A percentile compares a stretch with the other conserved stretches of the same genome.
Conservation (phyloP, 129 eudicot genomes). For the Lonicera japonica region DNA sequence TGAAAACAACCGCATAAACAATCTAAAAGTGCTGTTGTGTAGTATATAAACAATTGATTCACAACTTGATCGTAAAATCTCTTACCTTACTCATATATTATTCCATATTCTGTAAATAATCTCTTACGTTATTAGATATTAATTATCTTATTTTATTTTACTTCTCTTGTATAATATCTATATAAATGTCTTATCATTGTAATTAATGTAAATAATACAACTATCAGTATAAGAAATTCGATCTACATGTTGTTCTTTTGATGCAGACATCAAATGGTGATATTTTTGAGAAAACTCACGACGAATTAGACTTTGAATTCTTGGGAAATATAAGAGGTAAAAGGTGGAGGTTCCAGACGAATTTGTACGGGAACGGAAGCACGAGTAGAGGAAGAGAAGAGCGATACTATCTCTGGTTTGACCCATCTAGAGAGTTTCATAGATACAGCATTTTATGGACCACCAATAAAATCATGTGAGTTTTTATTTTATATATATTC, state of each 20-base stretch:
- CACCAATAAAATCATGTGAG: constrained; percentile 63
- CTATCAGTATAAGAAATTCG: too few relatives aligned
- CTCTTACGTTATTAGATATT: too few relatives aligned
- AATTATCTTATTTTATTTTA: too few relatives aligned
- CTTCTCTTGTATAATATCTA: too few relatives aligned
- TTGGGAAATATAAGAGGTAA: constrained; percentile 78
- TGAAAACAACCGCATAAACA: too few relatives aligned
- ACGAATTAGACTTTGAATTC: constrained; percentile 86
- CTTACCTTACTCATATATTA: too few relatives aligned
- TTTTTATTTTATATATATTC: constrained; percentile 18
- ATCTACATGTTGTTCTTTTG: neutral
- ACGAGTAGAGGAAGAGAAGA: constrained; percentile 93
- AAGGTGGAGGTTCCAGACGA: constrained; percentile 89
- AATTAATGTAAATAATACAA: too few relatives aligned
- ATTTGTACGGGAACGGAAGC: constrained; percentile 93
- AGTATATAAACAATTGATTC: too few relatives aligned
- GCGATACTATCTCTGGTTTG: constrained; percentile 79
- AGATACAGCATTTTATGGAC: constrained; percentile 87
- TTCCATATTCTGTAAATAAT: too few relatives aligned
- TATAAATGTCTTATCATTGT: too few relatives aligned
- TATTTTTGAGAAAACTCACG: constrained; percentile 65
- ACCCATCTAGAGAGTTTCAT: constrained; percentile 79
- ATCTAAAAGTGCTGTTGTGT: too few relatives aligned
- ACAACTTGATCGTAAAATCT: too few relatives aligned
- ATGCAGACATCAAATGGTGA: constrained; percentile 80